Conservation (phyloP, 768 basidiomycete genomes). For the Rhodosporidiobolus sp. region DNA sequence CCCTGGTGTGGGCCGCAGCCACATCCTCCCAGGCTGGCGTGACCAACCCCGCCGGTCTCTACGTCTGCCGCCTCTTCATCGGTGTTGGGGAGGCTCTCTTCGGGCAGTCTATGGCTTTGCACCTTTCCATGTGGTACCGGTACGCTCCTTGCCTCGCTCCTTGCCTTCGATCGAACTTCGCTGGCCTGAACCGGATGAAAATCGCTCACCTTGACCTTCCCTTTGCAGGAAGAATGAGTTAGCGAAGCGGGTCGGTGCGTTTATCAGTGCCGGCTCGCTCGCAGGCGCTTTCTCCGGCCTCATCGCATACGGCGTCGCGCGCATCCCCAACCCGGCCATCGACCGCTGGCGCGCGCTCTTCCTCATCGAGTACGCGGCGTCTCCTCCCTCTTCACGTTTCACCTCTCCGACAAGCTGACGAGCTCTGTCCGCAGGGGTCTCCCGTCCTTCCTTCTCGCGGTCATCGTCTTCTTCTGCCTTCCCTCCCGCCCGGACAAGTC, state of each 20-base stretch:
- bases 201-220: conserved; percentile 46
- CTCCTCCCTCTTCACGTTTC: too few relatives aligned
- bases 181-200: too few relatives aligned
- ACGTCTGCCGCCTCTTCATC: conserved; percentile 49
- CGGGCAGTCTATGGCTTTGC: conserved; percentile 37
- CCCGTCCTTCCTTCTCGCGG: conserved; percentile 49
- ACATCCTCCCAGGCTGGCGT: conserved; percentile 49
- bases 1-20: conserved; percentile 50
- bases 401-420: too few relatives aligned
- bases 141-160: too few relatives aligned
- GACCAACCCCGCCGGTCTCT: conserved; percentile 46
- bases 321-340: conserved; percentile 31
- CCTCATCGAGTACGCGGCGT: too few relatives aligned
- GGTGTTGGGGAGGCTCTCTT: conserved; percentile 40
- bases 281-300: conserved; percentile 17
- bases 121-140: conserved; percentile 23
- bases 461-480: conserved; percentile 51
- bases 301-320: conserved; percentile 40
- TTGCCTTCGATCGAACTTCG: too few relatives aligned
- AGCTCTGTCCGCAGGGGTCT: too few relatives aligned
- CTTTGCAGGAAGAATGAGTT: conserved; percentile 50
- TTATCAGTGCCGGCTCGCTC: conserved; percentile 46
- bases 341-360: conserved; percentile 48
- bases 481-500: conserved; percentile 50
- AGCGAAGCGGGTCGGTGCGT: conserved; percentile 51